Evolutionary conservation across 2,329 filamentous ascomycete species (phyloP), one percentile per base, ranked within the genome.

Genomic region (Botryotinia narcissicola): DNA sequence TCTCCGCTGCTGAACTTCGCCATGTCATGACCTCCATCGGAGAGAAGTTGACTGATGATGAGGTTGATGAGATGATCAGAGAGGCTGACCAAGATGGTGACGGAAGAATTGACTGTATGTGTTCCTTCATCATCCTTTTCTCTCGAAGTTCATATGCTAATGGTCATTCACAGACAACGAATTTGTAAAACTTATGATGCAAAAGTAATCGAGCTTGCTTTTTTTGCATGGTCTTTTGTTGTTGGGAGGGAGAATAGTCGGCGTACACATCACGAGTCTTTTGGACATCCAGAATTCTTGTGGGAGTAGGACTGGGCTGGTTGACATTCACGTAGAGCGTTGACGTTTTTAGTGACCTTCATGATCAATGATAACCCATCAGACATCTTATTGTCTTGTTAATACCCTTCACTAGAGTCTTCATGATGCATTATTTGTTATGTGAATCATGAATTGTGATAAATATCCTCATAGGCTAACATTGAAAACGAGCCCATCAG

Each of bases 161-260:
- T 74, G 48, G 74, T 46, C 25, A 35, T 67, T 25, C 18, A 64
- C 79, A 95, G 93, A 95, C 86, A 95, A 95, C 87, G 93, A 96
- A 85, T 96, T 96, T 82, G 93, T 96, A 80, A 93, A 96, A 86
- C 91, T 96, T 82, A 96, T 96, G 93, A 95, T 96, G 93, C 93
- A 96, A 88, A 95, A 95, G 88, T 95, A 73, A 77, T 64, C 25
- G 57, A 22, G 63, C 70, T 48, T 70, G 73, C 69, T 70, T 71
- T 76, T 69, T 73, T 73, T 60, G 73, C 70, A 74, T 72, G 72
- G 46, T 62, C 40, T 67, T 67, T 69, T 72, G 35, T 35, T 44
- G 60, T n/a, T 54, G 70, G n/a, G 18, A 35, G 35, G 63, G 62
- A 32, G 66, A 46, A 77, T 72, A 71, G 74, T 44, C 66, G 66